These are phyloP conservation scores for Verticillium dahliae DNA, from an alignment of 2,329 filamentous ascomycete genomes.

Conservation along the genomic window DNA sequence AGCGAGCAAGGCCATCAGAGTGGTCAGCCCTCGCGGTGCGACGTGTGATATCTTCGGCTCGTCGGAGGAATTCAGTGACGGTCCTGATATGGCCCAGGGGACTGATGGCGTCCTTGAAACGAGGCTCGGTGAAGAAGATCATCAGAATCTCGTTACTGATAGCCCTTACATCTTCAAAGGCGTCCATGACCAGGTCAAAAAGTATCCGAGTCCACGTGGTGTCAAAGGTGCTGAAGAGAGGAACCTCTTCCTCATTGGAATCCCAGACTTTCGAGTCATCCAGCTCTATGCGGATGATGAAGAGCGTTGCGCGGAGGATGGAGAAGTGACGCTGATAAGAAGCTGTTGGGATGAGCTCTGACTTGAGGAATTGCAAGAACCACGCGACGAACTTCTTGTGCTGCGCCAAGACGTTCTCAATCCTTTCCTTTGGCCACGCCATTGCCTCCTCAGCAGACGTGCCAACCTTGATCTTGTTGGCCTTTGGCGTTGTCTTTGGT, in stretches of 20 bases:
- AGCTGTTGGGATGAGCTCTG: conserved; percentile 70
- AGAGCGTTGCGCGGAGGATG: conserved; percentile 62
- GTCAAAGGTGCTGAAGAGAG: conserved; percentile 37
- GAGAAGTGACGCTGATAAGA: conserved; percentile 89
- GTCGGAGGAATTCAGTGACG: conserved; percentile 39
- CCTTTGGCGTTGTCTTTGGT: conserved; percentile 5
- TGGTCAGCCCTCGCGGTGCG: conserved; percentile 81
- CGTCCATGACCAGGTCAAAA: conserved; percentile 76
- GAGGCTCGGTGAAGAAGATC: conserved; percentile 36
- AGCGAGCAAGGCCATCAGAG: conserved; percentile 80
- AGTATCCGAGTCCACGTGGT: conserved; percentile 54
- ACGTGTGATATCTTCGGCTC: conserved; percentile 53
- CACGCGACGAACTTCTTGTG: conserved; percentile 64
- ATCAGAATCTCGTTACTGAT: conserved; percentile 43
- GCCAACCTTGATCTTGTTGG: conserved; percentile 27
- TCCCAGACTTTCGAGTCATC: conserved; percentile 39
- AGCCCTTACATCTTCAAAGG: conserved; percentile 85
- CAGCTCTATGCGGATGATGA: conserved; percentile 64
- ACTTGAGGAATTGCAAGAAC: conserved; percentile 66
- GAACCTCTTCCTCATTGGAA: conserved; percentile 28
- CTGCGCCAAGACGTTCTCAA: conserved; percentile 33
- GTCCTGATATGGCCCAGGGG: conserved; percentile 14
- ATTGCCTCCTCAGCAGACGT: not conserved
- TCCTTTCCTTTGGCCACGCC: conserved; percentile 27
- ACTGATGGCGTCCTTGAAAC: conserved; percentile 18